phyloP scores from a whole-genome alignment of 805 yeast species.

The Millerozyma acaciae region DNA sequence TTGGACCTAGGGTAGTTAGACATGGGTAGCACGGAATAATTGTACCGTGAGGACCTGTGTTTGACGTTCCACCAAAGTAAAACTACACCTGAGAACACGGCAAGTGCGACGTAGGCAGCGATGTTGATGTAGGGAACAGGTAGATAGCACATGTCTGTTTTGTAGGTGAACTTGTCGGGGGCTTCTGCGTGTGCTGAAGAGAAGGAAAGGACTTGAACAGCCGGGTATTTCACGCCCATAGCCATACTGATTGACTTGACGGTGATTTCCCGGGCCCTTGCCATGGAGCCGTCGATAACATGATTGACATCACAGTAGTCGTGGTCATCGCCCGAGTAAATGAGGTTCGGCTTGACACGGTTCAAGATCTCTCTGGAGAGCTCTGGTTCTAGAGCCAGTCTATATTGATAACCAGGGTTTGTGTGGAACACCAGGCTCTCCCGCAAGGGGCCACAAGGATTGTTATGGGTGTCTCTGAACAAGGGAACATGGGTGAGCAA shows the following conservation, averaged over 20 bases:
- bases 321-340: constrained; percentile 94
- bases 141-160: constrained; percentile 42
- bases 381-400: constrained; percentile 67
- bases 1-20: not conserved
- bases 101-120: constrained; percentile 31
- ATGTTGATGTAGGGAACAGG: constrained; percentile 45
- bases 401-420: constrained; percentile 76
- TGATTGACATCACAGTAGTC: constrained; percentile 86
- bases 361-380: constrained; percentile 56
- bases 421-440: constrained; percentile 60
- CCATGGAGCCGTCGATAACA: too few species aligned
- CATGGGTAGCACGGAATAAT: constrained; percentile 24
- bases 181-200: constrained; percentile 6
- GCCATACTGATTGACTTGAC: constrained; percentile 40
- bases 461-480: constrained; percentile 56
- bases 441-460: constrained; percentile 72
- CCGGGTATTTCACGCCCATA: constrained; percentile 39
- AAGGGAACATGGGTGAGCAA: constrained; percentile 86
- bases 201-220: constrained; percentile 36
- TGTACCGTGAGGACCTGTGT: constrained; percentile 22
- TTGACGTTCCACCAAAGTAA: constrained; percentile 28
- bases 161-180: constrained; percentile 16
- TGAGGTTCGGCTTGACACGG: constrained; percentile 57
- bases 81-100: constrained; percentile 26
- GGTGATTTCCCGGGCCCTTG: constrained; percentile 34